phyloP scores from a whole-genome alignment of 2,329 filamentous ascomycete genomes.

The Ceratocystis harringtonii region DNA sequence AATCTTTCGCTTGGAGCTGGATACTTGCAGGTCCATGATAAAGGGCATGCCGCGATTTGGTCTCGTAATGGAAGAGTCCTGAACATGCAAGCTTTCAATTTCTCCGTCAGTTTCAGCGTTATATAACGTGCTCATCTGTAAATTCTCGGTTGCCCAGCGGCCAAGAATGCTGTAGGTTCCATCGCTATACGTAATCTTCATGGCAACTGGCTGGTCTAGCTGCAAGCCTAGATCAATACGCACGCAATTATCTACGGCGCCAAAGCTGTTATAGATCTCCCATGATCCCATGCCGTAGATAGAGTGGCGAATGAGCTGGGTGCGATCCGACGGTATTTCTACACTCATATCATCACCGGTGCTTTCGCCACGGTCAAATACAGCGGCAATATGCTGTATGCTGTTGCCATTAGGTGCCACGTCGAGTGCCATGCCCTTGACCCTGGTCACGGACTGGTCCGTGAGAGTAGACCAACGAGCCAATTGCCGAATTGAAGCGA shows the following conservation, averaged over 20 bases:
- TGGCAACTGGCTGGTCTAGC: neutral
- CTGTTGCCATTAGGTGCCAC: neutral
- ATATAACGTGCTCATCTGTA: neutral
- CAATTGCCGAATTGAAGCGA: neutral
- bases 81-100: neutral
- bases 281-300: neutral
- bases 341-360: neutral
- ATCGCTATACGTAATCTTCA: neutral
- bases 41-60: neutral
- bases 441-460: neutral
- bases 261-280: conserved; percentile 3
- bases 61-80: neutral
- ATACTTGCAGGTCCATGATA: neutral
- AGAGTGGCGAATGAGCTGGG: neutral
- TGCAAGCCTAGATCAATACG: neutral
- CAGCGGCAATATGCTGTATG: neutral
- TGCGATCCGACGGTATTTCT: neutral
- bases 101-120: neutral
- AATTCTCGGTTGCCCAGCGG: neutral
- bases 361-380: neutral
- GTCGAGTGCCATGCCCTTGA: neutral
- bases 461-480: neutral
- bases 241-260: neutral
- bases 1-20: neutral
- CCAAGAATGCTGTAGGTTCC: neutral